phyloP scores from a whole-genome alignment of 148 eudicot genomes.

The Vaccinium vitisidaea region DNA sequence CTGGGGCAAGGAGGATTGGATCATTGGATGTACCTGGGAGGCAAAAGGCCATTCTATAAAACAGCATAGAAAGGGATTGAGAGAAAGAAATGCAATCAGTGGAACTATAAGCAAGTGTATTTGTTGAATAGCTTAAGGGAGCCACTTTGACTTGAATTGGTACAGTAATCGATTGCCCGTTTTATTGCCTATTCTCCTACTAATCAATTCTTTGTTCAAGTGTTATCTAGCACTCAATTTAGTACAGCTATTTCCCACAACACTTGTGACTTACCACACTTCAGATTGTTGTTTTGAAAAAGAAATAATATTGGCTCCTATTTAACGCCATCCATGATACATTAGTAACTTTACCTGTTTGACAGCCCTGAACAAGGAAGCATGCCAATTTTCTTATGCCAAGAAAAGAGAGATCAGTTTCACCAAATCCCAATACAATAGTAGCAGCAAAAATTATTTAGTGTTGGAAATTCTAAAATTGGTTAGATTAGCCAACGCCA shows the following conservation, averaged over 20 bases:
- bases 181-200: not conserved
- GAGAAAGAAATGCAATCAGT: not conserved
- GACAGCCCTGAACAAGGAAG: not conserved
- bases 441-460: too few relatives aligned
- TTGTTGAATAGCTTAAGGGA: not conserved
- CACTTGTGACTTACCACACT: not conserved
- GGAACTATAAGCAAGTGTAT: not conserved
- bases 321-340: not conserved
- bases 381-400: not conserved
- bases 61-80: not conserved
- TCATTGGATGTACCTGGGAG: not conserved
- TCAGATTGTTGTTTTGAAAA: not conserved
- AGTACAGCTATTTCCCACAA: not conserved
- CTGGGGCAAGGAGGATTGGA: not conserved
- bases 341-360: not conserved
- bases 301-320: not conserved
- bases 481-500: too few relatives aligned
- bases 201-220: not conserved
- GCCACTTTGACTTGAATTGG: not conserved
- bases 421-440: not conserved
- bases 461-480: constrained; percentile 1
- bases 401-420: too few relatives aligned
- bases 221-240: not conserved
- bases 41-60: not conserved
- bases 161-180: not conserved